A percentile compares a stretch with the other conserved stretches of the same genome.
These are phyloP conservation scores for Flaveria bidentis DNA, from an alignment of 129 eudicot species.

Conservation along the genomic window DNA sequence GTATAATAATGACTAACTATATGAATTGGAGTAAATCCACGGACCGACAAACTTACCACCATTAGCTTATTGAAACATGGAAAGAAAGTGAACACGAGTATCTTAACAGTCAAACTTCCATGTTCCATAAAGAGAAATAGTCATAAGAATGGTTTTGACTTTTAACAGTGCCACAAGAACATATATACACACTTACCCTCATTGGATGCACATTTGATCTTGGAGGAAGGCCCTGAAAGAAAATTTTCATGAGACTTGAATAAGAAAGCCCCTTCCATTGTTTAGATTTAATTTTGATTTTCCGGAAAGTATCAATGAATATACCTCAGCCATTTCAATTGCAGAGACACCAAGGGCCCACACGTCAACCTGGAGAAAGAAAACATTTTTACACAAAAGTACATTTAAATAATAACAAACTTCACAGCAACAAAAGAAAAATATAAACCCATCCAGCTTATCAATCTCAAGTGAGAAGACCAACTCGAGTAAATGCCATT, in stretches of 20 bases:
- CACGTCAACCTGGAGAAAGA: conserved; percentile 75
- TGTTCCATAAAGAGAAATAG: conserved; percentile 14
- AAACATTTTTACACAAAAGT: conserved; percentile 12
- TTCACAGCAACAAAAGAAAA: conserved; percentile 12
- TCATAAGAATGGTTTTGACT: conserved; percentile 12
- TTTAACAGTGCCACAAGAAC: conserved; percentile 22
- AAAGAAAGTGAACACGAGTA: conserved; percentile 1
- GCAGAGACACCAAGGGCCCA: conserved; percentile 99
- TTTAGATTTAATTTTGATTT: background rate
- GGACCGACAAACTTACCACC: conserved; percentile 17
- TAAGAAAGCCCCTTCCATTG: background rate
- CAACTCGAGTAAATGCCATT: conserved; percentile 22
- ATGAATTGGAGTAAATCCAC: background rate
- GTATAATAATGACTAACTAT: background rate
- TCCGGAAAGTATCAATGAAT: background rate
- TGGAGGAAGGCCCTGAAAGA: conserved; percentile 88
- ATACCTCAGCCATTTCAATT: conserved; percentile 99
- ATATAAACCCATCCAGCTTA: conserved; percentile 20
- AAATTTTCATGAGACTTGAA: conserved; percentile 18
- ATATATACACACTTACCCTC: conserved; percentile 68
- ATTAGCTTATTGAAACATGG: conserved; percentile 25
- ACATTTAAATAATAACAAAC: conserved; percentile 1
- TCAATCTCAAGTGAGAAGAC: conserved; percentile 17
- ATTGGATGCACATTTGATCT: conserved; percentile 95
- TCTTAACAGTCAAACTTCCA: conserved; percentile 14